phyloP scores from a whole-genome alignment of 2,329 filamentous ascomycete species.

The Microsporum ferrugineum region DNA sequence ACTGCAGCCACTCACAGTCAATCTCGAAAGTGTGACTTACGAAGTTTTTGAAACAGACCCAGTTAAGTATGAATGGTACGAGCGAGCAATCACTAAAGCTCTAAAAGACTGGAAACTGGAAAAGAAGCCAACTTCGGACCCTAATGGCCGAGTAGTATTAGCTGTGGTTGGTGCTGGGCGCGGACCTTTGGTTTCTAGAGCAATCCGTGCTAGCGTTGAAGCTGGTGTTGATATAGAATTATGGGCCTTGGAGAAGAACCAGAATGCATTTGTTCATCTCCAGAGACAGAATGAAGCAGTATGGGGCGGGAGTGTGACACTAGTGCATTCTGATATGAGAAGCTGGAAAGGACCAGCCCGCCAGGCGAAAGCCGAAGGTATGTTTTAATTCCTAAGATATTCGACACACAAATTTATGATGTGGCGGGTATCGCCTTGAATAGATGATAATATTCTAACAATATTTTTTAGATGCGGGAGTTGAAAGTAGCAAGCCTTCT shows the following conservation, averaged over 20 bases:
- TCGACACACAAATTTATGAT: background rate
- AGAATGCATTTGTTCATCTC: constrained; percentile 88
- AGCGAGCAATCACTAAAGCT: constrained; percentile 69
- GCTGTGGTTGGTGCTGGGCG: constrained; percentile 89
- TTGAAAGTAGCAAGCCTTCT: constrained; percentile 11
- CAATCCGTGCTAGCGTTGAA: constrained; percentile 63
- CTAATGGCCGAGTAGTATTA: constrained; percentile 62
- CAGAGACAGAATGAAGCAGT: constrained; percentile 69
- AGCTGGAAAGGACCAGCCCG: constrained; percentile 71
- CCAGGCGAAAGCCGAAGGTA: constrained; percentile 1
- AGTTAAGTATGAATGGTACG: constrained; percentile 95
- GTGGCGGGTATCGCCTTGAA: background rate
- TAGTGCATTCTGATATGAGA: constrained; percentile 95
- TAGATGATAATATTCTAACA: background rate
- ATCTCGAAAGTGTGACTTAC: constrained; percentile 92
- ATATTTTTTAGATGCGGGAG: constrained; percentile 25
- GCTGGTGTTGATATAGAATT: constrained; percentile 70
- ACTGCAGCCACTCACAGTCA: constrained; percentile 87
- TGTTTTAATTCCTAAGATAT: background rate
- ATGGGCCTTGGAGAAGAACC: constrained; percentile 96
- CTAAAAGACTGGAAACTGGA: constrained; percentile 66
- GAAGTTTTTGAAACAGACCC: constrained; percentile 98
- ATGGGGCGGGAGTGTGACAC: constrained; percentile 71
- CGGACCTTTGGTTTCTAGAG: constrained; percentile 80
- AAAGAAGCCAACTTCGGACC: constrained; percentile 61